A percentile compares a stretch with the other conserved stretches of the same genome.
Evolutionary conservation across 225 moss, liverwort and hornwort genomes (phyloP).

Genomic region (Polytrichum commune): DNA sequence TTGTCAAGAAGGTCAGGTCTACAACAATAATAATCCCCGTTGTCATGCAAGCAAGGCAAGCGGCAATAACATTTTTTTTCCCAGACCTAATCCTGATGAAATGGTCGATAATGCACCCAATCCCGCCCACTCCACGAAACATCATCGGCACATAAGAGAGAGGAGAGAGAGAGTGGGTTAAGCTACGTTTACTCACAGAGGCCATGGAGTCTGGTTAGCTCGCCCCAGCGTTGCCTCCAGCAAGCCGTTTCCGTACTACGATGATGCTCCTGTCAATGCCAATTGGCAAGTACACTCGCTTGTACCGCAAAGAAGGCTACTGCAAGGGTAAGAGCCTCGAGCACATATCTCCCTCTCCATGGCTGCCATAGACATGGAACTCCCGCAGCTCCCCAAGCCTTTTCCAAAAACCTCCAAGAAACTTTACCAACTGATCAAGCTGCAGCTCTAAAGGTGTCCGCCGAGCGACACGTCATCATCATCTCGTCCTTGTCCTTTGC

Average conservation of each 20-base stretch:
- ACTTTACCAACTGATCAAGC: neutral
- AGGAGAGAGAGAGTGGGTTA: neutral
- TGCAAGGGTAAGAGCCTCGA: neutral
- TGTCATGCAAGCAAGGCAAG: too few relatives aligned
- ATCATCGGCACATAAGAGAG: neutral
- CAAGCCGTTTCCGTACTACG: slow-evolving; percentile 46
- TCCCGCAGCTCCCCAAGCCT: neutral
- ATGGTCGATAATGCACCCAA: too few relatives aligned
- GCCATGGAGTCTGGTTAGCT: slow-evolving; percentile 48
- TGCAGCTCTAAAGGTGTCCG: too few relatives aligned
- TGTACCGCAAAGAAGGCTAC: neutral
- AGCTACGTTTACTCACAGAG: slow-evolving; percentile 29
- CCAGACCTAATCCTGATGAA: too few relatives aligned
- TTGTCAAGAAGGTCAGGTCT: too few relatives aligned
- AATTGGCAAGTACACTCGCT: neutral
- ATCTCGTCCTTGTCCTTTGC: too few relatives aligned
- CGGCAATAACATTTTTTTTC: too few relatives aligned
- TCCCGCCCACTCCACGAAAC: too few relatives aligned
- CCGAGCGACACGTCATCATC: too few relatives aligned
- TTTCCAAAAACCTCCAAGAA: neutral
- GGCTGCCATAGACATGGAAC: neutral
- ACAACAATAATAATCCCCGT: too few relatives aligned
- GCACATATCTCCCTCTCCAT: neutral
- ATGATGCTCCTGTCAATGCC: slow-evolving; percentile 20
- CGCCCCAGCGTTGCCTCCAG: slow-evolving; percentile 53